Percentiles rank a stretch among this genome's conserved stretches.
Conservation (phyloP, 2,329 filamentous ascomycete species). For the Xylariaceae sp. region DNA sequence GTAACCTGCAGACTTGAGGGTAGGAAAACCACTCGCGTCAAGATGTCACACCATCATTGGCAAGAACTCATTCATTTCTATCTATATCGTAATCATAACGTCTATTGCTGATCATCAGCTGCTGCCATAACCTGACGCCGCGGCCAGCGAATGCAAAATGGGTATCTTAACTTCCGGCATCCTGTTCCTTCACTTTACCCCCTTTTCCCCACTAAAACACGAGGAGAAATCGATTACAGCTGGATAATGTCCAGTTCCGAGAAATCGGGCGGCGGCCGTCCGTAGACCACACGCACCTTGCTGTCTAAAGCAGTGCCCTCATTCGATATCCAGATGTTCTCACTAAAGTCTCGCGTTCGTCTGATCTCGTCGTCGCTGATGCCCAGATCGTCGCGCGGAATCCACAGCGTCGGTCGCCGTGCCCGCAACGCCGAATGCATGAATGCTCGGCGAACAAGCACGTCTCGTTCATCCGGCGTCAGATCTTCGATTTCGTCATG, state of each 20-base stretch:
- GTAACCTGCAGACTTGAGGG: too few relatives aligned
- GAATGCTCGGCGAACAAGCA: constrained; percentile 81
- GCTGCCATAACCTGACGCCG: background rate
- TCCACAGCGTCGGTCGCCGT: constrained; percentile 83
- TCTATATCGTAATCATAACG: background rate
- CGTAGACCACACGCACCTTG: constrained; percentile 77
- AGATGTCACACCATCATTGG: background rate
- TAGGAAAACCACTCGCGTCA: too few relatives aligned
- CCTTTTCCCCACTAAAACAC: too few relatives aligned
- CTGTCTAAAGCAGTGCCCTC: constrained; percentile 84
- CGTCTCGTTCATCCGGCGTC: constrained; percentile 81
- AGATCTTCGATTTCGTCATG: constrained; percentile 94
- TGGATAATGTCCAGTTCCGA: constrained; percentile 83
- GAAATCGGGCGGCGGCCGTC: constrained; percentile 81
- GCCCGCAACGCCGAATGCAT: constrained; percentile 83
- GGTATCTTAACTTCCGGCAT: too few relatives aligned
- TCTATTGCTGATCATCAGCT: background rate
- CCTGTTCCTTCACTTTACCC: too few relatives aligned
- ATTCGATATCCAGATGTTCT: constrained; percentile 88
- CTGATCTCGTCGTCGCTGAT: constrained; percentile 87
- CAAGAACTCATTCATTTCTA: background rate
- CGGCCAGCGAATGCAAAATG: constrained; percentile 14
- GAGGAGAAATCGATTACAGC: too few relatives aligned
- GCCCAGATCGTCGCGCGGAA: constrained; percentile 84
- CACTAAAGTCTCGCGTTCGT: constrained; percentile 69